phyloP scores from a whole-genome alignment of 1,284 basidiomycete genomes.

The Exsudoporus floridanus region DNA sequence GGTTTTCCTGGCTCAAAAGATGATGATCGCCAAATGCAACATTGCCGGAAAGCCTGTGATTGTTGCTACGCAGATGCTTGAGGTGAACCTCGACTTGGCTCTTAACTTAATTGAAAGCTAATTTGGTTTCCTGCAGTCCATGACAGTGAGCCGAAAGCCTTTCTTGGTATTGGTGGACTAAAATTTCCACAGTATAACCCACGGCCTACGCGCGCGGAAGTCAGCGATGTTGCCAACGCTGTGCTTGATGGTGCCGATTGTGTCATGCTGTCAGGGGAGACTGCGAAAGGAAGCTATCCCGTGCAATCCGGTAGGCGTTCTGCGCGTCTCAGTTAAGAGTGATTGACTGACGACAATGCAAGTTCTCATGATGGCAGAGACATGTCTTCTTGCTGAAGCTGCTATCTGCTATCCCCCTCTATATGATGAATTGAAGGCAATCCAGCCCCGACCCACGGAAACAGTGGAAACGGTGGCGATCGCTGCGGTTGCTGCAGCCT shows the following conservation, averaged over 20 bases:
- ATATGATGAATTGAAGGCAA: conserved; percentile 82
- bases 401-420: conserved; percentile 92
- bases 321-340: neutral
- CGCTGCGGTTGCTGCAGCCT: conserved; percentile 91
- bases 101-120: conserved; percentile 6
- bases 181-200: conserved; percentile 79
- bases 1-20: conserved; percentile 98
- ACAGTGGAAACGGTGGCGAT: conserved; percentile 94
- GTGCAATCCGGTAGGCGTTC: conserved; percentile 77
- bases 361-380: conserved; percentile 99
- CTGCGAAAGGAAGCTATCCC: conserved; percentile 94
- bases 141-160: conserved; percentile 67
- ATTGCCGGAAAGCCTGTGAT: conserved; percentile 96
- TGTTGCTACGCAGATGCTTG: conserved; percentile 99
- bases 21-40: conserved; percentile 99
- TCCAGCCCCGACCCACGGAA: conserved; percentile 83
- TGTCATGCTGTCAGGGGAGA: conserved; percentile 98
- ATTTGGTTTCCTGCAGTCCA: conserved; percentile 57
- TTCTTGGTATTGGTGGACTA: conserved; percentile 8
- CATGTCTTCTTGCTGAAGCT: conserved; percentile 90
- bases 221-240: conserved; percentile 97
- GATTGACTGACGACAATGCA: conserved; percentile 33
- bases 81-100: conserved; percentile 52
- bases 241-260: conserved; percentile 97
- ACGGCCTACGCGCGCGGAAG: conserved; percentile 92